A percentile compares a stretch with the other conserved stretches of the same genome.
Conservation (phyloP, 1,284 basidiomycete genomes). For the Meira miltonrushii region DNA sequence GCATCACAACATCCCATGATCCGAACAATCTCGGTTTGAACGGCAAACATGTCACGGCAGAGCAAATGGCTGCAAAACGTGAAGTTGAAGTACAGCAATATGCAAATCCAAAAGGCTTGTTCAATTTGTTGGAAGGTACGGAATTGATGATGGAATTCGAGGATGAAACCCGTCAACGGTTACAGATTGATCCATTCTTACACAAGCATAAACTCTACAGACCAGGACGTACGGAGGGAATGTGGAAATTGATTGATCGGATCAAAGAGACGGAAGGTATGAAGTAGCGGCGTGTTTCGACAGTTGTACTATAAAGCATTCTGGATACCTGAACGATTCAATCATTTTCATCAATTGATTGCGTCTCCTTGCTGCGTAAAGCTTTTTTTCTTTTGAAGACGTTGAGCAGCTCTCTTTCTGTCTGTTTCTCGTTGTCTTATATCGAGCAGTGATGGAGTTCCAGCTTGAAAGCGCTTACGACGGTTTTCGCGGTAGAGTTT, state of each 20-base stretch:
- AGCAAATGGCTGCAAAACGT: background rate
- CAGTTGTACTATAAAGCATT: no score
- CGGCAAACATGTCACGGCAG: conserved; percentile 3
- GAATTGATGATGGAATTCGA: conserved; percentile 36
- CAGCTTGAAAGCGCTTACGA: no score
- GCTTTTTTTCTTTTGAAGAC: no score
- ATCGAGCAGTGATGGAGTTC: no score
- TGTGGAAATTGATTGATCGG: background rate
- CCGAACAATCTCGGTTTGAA: background rate
- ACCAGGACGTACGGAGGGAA: conserved; percentile 5
- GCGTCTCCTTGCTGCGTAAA: no score
- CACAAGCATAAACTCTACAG: conserved; percentile 9
- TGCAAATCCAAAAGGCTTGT: conserved; percentile 13
- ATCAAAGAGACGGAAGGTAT: conserved; percentile 1
- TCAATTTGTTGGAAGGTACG: conserved; percentile 29
- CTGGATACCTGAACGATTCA: no score
- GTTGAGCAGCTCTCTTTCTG: no score
- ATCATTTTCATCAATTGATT: no score
- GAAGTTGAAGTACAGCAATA: background rate
- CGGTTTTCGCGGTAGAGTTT: no score
- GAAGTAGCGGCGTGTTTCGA: no score
- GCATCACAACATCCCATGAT: no score
- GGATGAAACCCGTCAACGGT: conserved; percentile 8
- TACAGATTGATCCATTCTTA: conserved; percentile 1
- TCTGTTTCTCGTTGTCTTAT: no score